A percentile compares a stretch with the other conserved stretches of the same genome.
Conservation (phyloP, 169 alveolate species). For the Eimeria acervulina region DNA sequence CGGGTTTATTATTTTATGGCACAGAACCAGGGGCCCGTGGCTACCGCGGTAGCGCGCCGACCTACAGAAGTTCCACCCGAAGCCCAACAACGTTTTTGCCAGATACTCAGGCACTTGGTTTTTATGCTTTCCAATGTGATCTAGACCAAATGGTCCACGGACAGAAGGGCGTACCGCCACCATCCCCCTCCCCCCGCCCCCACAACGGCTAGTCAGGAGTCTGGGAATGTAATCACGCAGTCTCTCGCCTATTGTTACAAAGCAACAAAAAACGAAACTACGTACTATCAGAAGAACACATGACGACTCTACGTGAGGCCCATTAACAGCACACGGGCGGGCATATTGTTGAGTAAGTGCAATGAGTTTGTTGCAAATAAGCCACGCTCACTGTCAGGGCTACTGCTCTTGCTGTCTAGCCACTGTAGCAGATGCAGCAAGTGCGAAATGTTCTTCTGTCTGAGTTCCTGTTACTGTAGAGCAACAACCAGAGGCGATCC, state of each 20-base stretch:
- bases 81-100: background rate
- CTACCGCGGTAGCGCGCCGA: background rate
- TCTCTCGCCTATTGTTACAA: background rate
- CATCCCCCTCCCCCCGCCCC: too few species aligned
- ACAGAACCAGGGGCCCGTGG: background rate
- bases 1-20: background rate
- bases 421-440: slow-evolving; percentile 7
- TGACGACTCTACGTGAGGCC: background rate
- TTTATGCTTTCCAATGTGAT: background rate
- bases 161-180: background rate
- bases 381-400: background rate
- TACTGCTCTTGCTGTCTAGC: slow-evolving; percentile 2
- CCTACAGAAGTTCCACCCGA: background rate
- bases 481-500: background rate
- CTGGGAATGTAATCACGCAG: background rate
- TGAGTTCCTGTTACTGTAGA: background rate
- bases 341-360: background rate
- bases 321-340: background rate
- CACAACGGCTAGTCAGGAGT: background rate
- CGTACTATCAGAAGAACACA: background rate
- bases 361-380: background rate
- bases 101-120: background rate
- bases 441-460: background rate
- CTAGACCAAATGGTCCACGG: background rate
- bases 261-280: background rate